A percentile compares a stretch with the other conserved stretches of the same genome.
Evolutionary conservation across 1,284 basidiomycete species (phyloP).

Genomic region (Apiotrichum siamense): DNA sequence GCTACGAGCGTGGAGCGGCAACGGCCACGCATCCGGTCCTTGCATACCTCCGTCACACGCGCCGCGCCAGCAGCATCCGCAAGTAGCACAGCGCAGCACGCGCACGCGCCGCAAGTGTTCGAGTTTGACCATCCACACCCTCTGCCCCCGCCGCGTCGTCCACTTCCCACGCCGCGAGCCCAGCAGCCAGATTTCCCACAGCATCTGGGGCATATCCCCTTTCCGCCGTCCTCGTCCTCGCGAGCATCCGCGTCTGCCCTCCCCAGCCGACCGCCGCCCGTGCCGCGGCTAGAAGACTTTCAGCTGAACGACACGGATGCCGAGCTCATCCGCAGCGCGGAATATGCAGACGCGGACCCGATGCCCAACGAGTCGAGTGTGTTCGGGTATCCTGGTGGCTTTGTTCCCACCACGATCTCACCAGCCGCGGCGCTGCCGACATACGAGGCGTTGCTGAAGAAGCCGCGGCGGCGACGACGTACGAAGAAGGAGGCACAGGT

Average conservation of each 20-base stretch:
- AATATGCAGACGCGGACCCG: background rate
- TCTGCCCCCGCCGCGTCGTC: no score
- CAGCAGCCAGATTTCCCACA: no score
- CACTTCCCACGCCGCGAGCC: no score
- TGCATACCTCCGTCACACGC: no score
- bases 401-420: background rate
- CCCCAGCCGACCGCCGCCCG: background rate
- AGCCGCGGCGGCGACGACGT: constrained; percentile 7
- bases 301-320: constrained; percentile 3
- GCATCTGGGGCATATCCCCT: no score
- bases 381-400: background rate
- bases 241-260: background rate
- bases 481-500: background rate
- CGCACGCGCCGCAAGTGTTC: no score
- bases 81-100: no score
- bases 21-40: no score
- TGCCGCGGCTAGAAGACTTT: constrained; percentile 1
- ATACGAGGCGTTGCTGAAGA: constrained; percentile 9
- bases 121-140: no score
- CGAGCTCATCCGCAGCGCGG: background rate
- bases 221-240: no score
- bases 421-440: background rate
- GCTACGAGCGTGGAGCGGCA: no score
- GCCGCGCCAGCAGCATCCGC: no score
- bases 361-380: background rate